Evolutionary conservation across 495 filamentous ascomycete genomes (phyloP).

Genomic region (Penicillium robsamsonii): DNA sequence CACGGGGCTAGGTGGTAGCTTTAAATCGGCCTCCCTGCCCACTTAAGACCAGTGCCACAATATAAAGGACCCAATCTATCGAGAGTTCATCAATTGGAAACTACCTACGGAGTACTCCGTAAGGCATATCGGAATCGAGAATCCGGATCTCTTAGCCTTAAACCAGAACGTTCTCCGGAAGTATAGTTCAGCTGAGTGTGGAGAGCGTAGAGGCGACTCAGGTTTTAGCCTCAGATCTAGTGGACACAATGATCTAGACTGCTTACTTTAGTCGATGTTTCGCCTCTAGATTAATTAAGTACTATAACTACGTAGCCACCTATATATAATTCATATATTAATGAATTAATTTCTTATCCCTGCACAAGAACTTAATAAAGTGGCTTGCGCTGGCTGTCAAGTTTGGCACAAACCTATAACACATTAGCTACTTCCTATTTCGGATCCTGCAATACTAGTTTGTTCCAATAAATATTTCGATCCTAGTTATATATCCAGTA

Average conservation of each 20-base stretch:
- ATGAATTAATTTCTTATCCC: neutral
- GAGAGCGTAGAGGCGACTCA: neutral
- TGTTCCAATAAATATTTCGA: too few relatives aligned
- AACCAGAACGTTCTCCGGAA: neutral
- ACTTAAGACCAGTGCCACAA: neutral
- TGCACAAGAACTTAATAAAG: neutral
- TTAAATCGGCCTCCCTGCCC: neutral
- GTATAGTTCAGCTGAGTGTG: constrained; percentile 9
- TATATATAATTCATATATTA: neutral
- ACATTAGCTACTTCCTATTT: neutral
- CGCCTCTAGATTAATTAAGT: neutral
- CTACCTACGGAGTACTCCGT: neutral
- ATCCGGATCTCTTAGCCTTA: neutral
- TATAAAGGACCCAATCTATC: neutral
- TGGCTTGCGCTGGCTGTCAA: neutral
- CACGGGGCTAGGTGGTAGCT: neutral
- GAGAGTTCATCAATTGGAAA: constrained; percentile 1
- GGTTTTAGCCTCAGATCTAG: constrained; percentile 15
- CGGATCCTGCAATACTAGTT: too few relatives aligned
- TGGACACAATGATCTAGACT: constrained; percentile 8
- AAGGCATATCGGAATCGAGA: neutral
- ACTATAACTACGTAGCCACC: neutral
- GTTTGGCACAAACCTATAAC: neutral
- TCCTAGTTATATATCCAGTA: neutral
- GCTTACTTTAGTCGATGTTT: neutral